These are phyloP conservation scores for Aspergillus carbonarius DNA, from an alignment of 2,329 filamentous ascomycete species.

Conservation along the genomic window DNA sequence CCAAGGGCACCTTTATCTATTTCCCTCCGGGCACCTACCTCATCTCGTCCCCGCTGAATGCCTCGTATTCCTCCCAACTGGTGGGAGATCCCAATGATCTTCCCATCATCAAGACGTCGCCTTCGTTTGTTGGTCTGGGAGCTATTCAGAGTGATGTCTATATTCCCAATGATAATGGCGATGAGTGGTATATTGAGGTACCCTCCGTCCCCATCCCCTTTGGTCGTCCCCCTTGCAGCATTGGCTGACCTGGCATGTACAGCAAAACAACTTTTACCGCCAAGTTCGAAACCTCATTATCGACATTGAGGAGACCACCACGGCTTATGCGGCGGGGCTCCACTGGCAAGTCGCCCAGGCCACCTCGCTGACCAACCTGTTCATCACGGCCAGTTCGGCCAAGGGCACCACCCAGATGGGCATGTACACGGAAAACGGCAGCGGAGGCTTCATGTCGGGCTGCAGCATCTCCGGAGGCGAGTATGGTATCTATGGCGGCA, in stretches of 20 bases:
- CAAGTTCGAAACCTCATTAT: not conserved
- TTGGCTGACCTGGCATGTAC: too few species aligned
- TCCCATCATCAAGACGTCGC: constrained; percentile 55
- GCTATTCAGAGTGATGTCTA: not conserved
- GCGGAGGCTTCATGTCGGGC: not conserved
- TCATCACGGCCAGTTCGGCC: not conserved
- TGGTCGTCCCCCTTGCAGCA: too few species aligned
- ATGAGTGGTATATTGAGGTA: not conserved
- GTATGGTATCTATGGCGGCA: not conserved
- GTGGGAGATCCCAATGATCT: constrained; percentile 60
- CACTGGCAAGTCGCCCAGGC: constrained; percentile 1
- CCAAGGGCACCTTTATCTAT: constrained; percentile 57
- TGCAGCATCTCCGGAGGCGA: not conserved
- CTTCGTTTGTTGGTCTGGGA: constrained; percentile 43
- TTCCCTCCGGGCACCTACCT: constrained; percentile 61
- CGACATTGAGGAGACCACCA: not conserved
- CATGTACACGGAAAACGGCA: constrained; percentile 4
- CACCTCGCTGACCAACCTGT: constrained; percentile 7
- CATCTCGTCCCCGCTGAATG: constrained; percentile 57
- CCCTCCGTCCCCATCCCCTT: too few species aligned
- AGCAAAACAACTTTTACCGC: not conserved
- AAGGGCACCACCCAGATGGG: not conserved
- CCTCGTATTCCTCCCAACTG: constrained; percentile 64
- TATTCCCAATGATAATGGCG: not conserved
- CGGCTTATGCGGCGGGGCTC: not conserved